Evolutionary conservation across 331 rosid genomes (phyloP).

Genomic region (Malus hybrid): DNA sequence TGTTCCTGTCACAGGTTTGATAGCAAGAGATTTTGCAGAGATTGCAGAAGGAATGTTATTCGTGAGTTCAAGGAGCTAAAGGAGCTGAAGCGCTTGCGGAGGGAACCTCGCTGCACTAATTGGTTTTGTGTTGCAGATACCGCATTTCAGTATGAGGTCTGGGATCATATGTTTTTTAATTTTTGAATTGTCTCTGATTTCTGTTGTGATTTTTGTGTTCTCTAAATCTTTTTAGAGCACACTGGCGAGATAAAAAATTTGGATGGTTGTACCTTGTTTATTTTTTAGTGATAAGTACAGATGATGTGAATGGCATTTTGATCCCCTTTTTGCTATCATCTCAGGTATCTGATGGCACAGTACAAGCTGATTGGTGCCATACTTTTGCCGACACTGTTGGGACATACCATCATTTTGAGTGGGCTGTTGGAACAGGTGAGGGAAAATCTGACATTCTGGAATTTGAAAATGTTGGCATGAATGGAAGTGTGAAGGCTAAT

Average conservation of each 20-base stretch:
- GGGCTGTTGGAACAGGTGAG: slow-evolving; percentile 97
- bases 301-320: slow-evolving; percentile 3
- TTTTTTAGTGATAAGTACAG: neutral
- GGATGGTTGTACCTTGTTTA: neutral
- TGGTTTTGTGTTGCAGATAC: slow-evolving; percentile 99
- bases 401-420: slow-evolving; percentile 85
- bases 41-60: slow-evolving; percentile 95
- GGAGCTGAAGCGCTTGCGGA: slow-evolving; percentile 91
- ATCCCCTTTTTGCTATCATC: slow-evolving; percentile 17
- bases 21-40: slow-evolving; percentile 99
- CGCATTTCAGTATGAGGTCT: slow-evolving; percentile 93
- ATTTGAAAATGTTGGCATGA: slow-evolving; percentile 89
- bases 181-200: slow-evolving; percentile 1
- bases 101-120: slow-evolving; percentile 86
- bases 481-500: slow-evolving; percentile 64
- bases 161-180: slow-evolving; percentile 24
- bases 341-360: slow-evolving; percentile 75
- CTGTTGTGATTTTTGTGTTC: slow-evolving; percentile 1
- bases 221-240: neutral
- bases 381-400: slow-evolving; percentile 75
- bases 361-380: slow-evolving; percentile 90
- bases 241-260: neutral
- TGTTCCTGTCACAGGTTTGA: slow-evolving; percentile 73
- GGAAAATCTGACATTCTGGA: slow-evolving; percentile 91
- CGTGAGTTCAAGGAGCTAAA: slow-evolving; percentile 97